phyloP scores from a whole-genome alignment of 2,329 filamentous ascomycete genomes.

The Cytospora leucostoma region DNA sequence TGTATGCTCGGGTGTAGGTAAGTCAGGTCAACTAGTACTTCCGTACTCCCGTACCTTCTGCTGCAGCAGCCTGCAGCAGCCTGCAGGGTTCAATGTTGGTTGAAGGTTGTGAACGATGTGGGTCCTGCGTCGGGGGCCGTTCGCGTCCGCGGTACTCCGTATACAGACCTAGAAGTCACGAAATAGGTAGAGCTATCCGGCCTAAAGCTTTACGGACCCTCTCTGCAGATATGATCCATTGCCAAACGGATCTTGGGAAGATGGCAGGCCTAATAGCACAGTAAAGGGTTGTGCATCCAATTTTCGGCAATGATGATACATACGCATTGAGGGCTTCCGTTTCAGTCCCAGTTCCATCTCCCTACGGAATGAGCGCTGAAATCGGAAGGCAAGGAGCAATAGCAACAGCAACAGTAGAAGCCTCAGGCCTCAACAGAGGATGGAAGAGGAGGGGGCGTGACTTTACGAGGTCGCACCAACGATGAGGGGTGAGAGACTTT shows the following conservation, averaged over 20 bases:
- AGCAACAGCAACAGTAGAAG: slow-evolving; percentile 7
- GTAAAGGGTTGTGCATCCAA: background rate
- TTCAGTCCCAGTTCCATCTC: no score
- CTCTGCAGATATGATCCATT: background rate
- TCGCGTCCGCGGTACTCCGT: slow-evolving; percentile 15
- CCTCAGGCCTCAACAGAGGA: slow-evolving; percentile 14
- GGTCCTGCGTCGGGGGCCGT: slow-evolving; percentile 19
- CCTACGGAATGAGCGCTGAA: background rate
- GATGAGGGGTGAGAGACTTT: slow-evolving; percentile 25
- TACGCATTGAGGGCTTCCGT: background rate
- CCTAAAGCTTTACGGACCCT: background rate
- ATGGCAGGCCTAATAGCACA: background rate
- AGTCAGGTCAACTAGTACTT: slow-evolving; percentile 10
- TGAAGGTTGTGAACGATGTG: slow-evolving; percentile 10
- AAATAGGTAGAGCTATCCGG: background rate
- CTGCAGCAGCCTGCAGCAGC: slow-evolving; percentile 6
- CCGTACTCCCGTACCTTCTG: background rate
- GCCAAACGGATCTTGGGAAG: background rate
- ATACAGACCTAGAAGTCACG: background rate
- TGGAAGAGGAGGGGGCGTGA: slow-evolving; percentile 22
- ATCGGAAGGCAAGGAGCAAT: background rate
- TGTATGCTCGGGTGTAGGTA: background rate
- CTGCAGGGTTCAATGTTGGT: slow-evolving; percentile 18
- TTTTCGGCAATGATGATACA: background rate
- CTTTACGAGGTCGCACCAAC: slow-evolving; percentile 29